Percentiles rank a stretch among this genome's conserved stretches.
These are phyloP conservation scores for Phanerodontia chrysosporium DNA, from an alignment of 768 basidiomycete species.

Conservation along the genomic window DNA sequence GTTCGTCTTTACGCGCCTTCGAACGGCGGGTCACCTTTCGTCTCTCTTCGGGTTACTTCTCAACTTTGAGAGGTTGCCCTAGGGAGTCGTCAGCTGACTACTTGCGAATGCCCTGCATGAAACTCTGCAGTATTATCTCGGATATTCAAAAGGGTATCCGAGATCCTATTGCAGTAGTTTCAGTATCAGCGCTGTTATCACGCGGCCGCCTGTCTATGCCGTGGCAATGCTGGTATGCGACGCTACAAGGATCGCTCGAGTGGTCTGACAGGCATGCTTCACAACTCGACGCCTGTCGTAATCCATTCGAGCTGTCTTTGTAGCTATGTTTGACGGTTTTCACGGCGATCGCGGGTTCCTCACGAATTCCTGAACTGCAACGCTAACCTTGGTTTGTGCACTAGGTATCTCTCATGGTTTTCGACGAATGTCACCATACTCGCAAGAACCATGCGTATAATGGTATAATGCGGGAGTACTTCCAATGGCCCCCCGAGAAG, in stretches of 20 bases:
- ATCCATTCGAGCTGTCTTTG: too few species aligned
- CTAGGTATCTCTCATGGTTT: conserved; percentile 52
- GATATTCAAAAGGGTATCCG: background rate
- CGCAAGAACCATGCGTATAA: conserved; percentile 56
- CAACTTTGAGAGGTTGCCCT: background rate
- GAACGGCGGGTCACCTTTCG: background rate
- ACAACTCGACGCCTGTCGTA: too few species aligned
- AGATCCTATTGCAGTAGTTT: background rate
- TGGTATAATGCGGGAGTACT: conserved; percentile 56
- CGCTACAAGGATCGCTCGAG: background rate
- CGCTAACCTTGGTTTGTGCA: background rate
- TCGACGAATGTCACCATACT: conserved; percentile 58
- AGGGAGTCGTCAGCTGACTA: background rate
- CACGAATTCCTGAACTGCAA: background rate
- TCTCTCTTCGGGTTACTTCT: too few species aligned
- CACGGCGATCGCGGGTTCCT: too few species aligned
- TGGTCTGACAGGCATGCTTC: too few species aligned
- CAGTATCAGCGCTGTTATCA: background rate
- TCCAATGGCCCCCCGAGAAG: conserved; percentile 33
- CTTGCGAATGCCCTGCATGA: background rate
- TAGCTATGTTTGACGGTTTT: too few species aligned
- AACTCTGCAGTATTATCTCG: background rate
- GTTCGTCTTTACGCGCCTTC: background rate
- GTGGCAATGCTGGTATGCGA: background rate
- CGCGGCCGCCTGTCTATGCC: background rate